These are phyloP conservation scores for Manihot esculenta DNA, from an alignment of 441 rosid genomes.

Conservation along the genomic window DNA sequence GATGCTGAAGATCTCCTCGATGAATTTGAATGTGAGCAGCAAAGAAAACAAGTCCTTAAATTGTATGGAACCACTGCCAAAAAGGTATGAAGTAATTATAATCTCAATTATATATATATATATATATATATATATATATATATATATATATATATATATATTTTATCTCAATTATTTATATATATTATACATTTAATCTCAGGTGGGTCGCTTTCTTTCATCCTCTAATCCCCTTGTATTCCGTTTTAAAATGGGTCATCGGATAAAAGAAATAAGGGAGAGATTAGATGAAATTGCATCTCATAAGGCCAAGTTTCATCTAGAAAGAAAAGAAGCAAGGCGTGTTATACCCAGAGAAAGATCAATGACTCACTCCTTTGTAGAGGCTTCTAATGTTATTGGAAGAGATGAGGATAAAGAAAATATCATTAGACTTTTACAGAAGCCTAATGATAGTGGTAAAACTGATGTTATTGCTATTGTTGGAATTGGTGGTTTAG, in stretches of 20 bases:
- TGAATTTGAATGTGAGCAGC: background rate
- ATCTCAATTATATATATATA: too few species aligned
- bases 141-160: too few species aligned
- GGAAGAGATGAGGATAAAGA: conserved; percentile 16
- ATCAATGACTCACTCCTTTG: background rate
- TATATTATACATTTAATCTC: background rate
- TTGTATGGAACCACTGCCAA: background rate
- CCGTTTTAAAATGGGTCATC: background rate
- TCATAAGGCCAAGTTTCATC: background rate
- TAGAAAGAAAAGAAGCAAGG: background rate
- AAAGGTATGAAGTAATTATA: background rate
- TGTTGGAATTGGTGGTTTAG: conserved; percentile 1
- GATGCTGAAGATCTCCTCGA: too few species aligned
- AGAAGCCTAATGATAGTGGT: background rate
- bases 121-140: too few species aligned
- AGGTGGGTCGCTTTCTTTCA: background rate
- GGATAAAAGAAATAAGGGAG: background rate
- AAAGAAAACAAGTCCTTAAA: background rate
- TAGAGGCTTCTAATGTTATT: background rate
- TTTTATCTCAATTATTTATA: too few species aligned
- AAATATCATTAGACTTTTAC: conserved; percentile 8
- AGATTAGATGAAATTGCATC: background rate
- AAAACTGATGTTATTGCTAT: conserved; percentile 10
- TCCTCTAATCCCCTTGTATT: background rate
- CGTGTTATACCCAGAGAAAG: background rate